A percentile compares a stretch with the other conserved stretches of the same genome.
Conservation (phyloP, 345 rosid genomes). For the Salix arbutifolia region DNA sequence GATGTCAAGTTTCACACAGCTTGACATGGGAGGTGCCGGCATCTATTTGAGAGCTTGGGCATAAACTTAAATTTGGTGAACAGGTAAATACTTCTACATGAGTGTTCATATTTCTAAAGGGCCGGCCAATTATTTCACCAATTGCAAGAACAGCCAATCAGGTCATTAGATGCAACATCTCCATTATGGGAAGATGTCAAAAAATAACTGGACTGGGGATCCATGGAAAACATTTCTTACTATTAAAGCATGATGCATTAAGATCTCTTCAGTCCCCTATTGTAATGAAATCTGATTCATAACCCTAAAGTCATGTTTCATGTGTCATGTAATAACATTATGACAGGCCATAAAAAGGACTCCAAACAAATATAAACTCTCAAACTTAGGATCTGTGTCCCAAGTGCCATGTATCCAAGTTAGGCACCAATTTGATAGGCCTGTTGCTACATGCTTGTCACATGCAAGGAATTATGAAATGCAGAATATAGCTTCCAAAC, state of each 20-base stretch:
- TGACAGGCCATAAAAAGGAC: too few species aligned
- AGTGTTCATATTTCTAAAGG: background rate
- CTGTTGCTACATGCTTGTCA: background rate
- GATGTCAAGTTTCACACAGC: too few species aligned
- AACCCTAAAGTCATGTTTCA: background rate
- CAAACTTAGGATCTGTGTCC: too few species aligned
- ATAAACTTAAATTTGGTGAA: too few species aligned
- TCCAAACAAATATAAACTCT: too few species aligned
- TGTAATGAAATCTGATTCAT: background rate
- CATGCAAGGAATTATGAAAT: background rate
- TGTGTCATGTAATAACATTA: background rate
- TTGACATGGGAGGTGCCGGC: too few species aligned
- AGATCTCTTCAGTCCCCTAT: background rate
- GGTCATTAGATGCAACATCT: too few species aligned
- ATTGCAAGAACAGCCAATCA: too few species aligned
- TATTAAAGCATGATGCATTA: background rate
- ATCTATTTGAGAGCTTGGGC: too few species aligned
- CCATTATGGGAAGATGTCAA: too few species aligned
- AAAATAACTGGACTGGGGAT: too few species aligned
- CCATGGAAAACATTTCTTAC: background rate
- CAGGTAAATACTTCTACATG: background rate
- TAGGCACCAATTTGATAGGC: background rate
- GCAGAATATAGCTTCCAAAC: background rate
- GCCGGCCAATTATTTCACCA: background rate
- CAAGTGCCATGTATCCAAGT: too few species aligned